Percentiles rank a stretch among this genome's conserved stretches.
Evolutionary conservation across 495 filamentous ascomycete genomes (phyloP).

Genomic region (Mytilinidion resinicola): DNA sequence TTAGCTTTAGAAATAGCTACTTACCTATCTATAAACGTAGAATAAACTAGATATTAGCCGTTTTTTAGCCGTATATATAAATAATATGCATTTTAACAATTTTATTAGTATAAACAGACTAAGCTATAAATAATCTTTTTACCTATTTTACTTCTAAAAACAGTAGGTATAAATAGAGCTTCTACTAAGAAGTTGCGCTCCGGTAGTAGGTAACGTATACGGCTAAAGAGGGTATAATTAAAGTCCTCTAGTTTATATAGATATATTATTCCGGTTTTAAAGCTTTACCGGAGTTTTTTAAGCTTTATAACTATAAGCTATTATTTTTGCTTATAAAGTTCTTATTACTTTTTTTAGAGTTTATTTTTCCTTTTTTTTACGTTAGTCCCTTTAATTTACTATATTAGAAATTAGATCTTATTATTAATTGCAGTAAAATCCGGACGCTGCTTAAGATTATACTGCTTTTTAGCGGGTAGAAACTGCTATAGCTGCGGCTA

Average conservation of each 20-base stretch:
- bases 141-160: not conserved
- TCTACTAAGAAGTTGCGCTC: not conserved
- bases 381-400: not conserved
- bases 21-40: not conserved
- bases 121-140: not conserved
- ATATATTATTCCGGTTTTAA: not conserved
- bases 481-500: not conserved
- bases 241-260: not conserved
- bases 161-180: not conserved
- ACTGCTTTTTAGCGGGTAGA: not conserved
- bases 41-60: not conserved
- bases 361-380: not conserved
- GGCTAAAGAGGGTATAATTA: not conserved
- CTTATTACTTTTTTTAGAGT: not conserved
- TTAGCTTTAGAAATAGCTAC: not conserved
- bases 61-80: not conserved
- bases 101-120: not conserved
- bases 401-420: not conserved
- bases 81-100: not conserved
- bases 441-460: not conserved
- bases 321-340: slow-evolving; percentile 7
- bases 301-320: not conserved
- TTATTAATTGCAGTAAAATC: not conserved
- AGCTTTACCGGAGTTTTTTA: not conserved
- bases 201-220: not conserved